Base-by-base conservation (phyloP, 768 basidiomycete genomes). In the Galerina marginata region DNA sequence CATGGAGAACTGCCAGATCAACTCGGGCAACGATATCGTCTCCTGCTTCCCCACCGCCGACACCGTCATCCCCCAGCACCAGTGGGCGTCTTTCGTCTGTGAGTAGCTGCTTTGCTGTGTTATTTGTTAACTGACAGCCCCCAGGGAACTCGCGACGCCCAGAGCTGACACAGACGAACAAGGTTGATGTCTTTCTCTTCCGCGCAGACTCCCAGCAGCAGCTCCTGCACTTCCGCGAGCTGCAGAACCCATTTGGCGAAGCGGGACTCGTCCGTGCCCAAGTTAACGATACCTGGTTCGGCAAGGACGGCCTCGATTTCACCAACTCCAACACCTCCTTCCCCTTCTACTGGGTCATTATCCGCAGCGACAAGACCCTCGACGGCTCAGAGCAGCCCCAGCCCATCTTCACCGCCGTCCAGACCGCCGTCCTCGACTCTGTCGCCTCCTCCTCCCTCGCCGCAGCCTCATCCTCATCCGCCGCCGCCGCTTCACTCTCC, bases 81-180 rank as follows among this genome's bases (percentile, higher is more conserved):
- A 90, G 50, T 92, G 85, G 81, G 85, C 87, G 4, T 83, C 87
- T 39, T 88, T 94, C 69, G 86, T 94, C 69, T 95, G 93, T 92
- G 69, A 73, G 91, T 89, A 16, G 42, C 20, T 15, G 47, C 14
- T 48, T 16, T 20, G 58, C 49, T 29, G 61, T 60, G 6, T 67
- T 43, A 44, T 59, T 61, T 38, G 60, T 63, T n/a, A 39, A 56
- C 9, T 52, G 45, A 47, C 39, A 67, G 59, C 49, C 57, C 60
- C 56, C 72, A 92, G 91, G 91, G 91, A 93, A 94, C 69, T 88
- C 86, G 61, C 80, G 81, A 58, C 80, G 86, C 38, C 91, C 92
- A 6, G 80, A 87, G 60, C 78, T 90, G 52, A 82, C 81, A 39
- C 89, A 89, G 74, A 79, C 71, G 36, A 83, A 87, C 64, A 64